A percentile compares a stretch with the other conserved stretches of the same genome.
These are phyloP conservation scores for Heracleum sosnowskyi DNA, from an alignment of 129 eudicot genomes.

Conservation along the genomic window DNA sequence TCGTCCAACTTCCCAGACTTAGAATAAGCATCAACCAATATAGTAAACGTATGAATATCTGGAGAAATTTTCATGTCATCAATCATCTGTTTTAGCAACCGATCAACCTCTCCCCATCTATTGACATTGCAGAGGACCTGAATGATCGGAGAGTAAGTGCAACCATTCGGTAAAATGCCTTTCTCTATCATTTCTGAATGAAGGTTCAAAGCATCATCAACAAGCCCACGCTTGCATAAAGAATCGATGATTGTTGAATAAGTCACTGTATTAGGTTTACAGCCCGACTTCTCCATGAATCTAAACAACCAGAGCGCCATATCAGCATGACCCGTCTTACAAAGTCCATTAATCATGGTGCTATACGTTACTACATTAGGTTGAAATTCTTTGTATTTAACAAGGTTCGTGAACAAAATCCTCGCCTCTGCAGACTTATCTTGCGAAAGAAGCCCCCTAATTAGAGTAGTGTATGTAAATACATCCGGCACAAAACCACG, in stretches of 20 bases:
- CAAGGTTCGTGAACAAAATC: neutral
- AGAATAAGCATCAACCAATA: neutral
- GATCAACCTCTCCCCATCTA: neutral
- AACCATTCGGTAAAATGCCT: neutral
- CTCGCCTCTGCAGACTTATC: neutral
- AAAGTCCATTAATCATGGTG: neutral
- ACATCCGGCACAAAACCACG: neutral
- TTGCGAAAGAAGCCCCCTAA: neutral
- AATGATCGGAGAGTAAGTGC: neutral
- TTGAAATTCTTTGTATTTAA: neutral
- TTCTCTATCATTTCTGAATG: neutral
- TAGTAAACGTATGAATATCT: neutral
- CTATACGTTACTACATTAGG: neutral
- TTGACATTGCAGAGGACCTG: neutral
- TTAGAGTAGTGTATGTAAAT: neutral
- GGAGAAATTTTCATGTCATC: neutral
- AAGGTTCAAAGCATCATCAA: neutral
- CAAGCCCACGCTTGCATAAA: neutral
- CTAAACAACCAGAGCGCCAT: neutral
- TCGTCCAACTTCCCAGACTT: neutral
- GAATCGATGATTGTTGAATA: neutral
- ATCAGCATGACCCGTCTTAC: neutral
- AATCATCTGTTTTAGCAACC: neutral
- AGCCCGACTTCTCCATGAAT: neutral
- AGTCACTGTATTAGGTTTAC: neutral